Evolutionary conservation across 768 basidiomycete species (phyloP), one percentile per base, ranked within the genome.

Genomic region (Termitomyces titanicus): DNA sequence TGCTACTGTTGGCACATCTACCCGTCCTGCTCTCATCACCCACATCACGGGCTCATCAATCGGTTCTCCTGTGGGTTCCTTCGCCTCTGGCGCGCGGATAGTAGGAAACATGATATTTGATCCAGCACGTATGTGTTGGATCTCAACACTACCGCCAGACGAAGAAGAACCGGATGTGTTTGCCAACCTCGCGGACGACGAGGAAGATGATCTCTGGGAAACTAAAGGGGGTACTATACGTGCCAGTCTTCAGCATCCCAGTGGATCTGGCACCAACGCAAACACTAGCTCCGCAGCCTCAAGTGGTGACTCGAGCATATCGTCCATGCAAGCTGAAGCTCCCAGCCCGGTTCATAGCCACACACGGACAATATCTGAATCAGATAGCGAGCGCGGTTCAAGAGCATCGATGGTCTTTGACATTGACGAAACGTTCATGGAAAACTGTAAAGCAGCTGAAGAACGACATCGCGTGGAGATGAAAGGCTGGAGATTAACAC

Each of bases 21-120:
- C 88, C 13, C 88, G 96, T 25, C 96, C 96, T 7, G 96, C 96
- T 15, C 83, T 99, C 51, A 99, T 99, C 66, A 94, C 95, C 0
- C 94, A 96, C 63, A 80, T 94, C 53, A 90, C 91, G 1, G 91
- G 92, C 39, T 90, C 91, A n/a, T 89, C 88, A 1, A 79, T 91
- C 22, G 88, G 88, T 38, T 91, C 89, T 13, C 90, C 89, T 33
- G 81, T 85, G 27, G 82, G 86, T 43, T 83, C 88, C 27, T 84
- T 89, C 64, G 79, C 85, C 31, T 79, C 85, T 52, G 89, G 90
- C 47, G 88, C 92, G 35, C 84, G 92, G 55, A 86, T 94, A 69
- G 96, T 98, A 18, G 97, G 97, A 43, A 93, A 94, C 76, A 99
- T 99, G 96, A 84, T 93, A 35, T 98, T 99, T 65, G 95, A 99